Evolutionary conservation across 176 grass and related monocot genomes (phyloP), one percentile per base, ranked within the genome.

Genomic region (Microstegium vimineum): DNA sequence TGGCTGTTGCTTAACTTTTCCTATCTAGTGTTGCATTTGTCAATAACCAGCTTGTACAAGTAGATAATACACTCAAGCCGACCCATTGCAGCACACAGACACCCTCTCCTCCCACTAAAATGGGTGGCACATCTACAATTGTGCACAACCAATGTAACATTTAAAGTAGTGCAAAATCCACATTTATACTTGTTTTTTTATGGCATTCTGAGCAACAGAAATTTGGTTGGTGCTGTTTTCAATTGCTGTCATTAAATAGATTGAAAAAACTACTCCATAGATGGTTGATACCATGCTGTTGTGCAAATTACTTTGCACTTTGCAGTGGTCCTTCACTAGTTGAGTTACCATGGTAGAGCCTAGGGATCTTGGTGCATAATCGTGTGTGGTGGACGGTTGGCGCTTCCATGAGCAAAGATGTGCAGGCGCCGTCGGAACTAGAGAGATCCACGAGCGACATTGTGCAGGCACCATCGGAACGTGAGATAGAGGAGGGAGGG

Each of bases 151-250:
- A 79, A 20, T 67, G 62, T 15, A 22, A 65, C 60, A 49, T 66
- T 33, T 49, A 9, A 36, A 32, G 4, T 3, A 35, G 15, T 76
- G 22, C 63, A 32, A 15, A 32, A 46, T 15, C 16, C n/a, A n/a
- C n/a, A n/a, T 67, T 35, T 52, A 25, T 49, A 34, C 1, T 7
- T 46, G 22, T 76, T 37, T 76, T 68, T 79, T 49, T 18, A 71
- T 81, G 52, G 26, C 32, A 69, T 87, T 69, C 71, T 40, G 13
- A 62, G 10, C 57, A 73, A 73, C 52, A 54, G 12, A 52, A 17
- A n/a, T 66, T 77, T 71, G 0, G 52, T 31, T 30, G 20, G 73
- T 31, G 18, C 16, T 69, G 70, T 87, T 76, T 69, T 60, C 37
- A 30, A 30, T n/a, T 47, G 8, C 30, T 70, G 37, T 51, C n/a